Base-by-base conservation (phyloP, 1,284 basidiomycete species). In the Leccinum pachyderme region DNA sequence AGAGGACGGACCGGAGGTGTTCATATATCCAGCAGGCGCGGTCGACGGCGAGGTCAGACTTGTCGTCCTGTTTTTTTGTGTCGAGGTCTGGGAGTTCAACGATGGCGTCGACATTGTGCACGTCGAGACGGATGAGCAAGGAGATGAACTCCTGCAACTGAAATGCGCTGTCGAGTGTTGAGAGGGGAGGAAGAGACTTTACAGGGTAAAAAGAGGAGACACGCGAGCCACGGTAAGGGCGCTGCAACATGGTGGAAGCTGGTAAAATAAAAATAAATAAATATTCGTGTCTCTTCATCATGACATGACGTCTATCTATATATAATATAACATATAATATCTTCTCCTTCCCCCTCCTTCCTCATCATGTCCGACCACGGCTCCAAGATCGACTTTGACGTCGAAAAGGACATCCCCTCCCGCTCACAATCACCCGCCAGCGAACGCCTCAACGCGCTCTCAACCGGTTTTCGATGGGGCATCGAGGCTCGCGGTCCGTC, bases 121-220 rank as follows among this genome's bases (percentile, higher is more conserved):
- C 90, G 72, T 96, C 87, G 35, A 83, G 77, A 8, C 88, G 84
- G 58, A 97, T 90, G 59, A 95, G 83, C 35, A 93, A 79, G 0
- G 92, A 87, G 50, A 99, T 91, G 73, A 95, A 98, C 69, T 98
- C 95, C 67, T 98, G 94, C 3, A 97, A 80, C 70, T 96, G 93
- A 70, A 97, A 97, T 0, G 94, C 91, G 63, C 91, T 94, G 73
- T 96, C 89, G 25, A 95, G 75, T 1, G 86, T 80, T 0, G 87
- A 75, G 25, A 91, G 76, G 0, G 84, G 79, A 0, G 88, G 86
- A 0, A 88, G 73, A 5, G 66, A 76, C 67, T 87, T 87, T 44
- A 88, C 75, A 0, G 88, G 87, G 63, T 90, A 90, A 64, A 91
- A 91, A 0, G 86, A 81, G 7, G 87, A 85, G 37, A 90, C 86